Evolutionary conservation across 1,284 basidiomycete genomes (phyloP), one percentile per base, ranked within the genome.

Genomic region (Mycena citricolor): DNA sequence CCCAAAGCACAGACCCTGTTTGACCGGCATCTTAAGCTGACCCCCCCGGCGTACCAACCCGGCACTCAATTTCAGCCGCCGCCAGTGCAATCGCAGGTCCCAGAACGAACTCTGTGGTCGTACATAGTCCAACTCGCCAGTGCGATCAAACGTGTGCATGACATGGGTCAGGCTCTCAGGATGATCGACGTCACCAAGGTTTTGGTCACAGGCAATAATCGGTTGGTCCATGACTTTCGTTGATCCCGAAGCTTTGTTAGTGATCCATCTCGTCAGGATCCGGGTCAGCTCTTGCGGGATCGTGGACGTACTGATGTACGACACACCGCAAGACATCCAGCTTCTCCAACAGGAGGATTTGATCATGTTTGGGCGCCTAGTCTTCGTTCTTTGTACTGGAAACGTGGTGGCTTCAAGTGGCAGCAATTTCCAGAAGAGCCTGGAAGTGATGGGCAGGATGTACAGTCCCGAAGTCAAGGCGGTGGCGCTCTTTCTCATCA

Each of bases 81-180:
- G 17, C 60, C 62, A 17, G 52, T 56, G 16, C 45, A 52, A 7
- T 57, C 49, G 21, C 12, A 51, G 5, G 69, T 91, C 22, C 76
- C 87, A 0, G 97, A 99, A 64, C 74, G 84, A n/a, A 82, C 86
- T 0, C 63, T 99, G 10, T 99, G 97, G 95, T 89, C 87, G 13
- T 99, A 95, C 60, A 80, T 97, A 39, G 80, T 92, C 25, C 95
- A 99, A 65, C 81, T 99, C 42, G 85, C 88, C 2, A 86, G 81
- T 52, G 94, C 90, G 0, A 79, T 99, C 62, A 93, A 88, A 63
- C 79, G 77, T 22, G 83, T 91, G 1, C 97, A 99, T 61, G 85
- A 84, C 33, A 78, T 77, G 1, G 90, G 91, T 0, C 69, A 94
- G 32, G 90, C 94, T 0, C 79, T 93, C 21, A 74, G 93, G 37